Evolutionary conservation across 768 basidiomycete species (phyloP).

Genomic region (Botryobasidium botryosum): DNA sequence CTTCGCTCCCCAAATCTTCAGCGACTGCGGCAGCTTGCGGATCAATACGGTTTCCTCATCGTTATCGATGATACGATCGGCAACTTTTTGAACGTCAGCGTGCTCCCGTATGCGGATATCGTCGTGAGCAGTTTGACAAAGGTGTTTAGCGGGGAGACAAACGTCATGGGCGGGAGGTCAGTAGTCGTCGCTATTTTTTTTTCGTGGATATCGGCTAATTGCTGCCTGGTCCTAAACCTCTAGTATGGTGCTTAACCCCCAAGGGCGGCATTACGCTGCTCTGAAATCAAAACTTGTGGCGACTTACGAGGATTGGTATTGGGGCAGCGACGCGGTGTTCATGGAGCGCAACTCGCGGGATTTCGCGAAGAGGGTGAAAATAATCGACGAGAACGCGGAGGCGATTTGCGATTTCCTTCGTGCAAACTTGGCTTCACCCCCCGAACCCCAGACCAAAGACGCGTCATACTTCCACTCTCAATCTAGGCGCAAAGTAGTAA

Average conservation of each 20-base stretch:
- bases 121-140: slow-evolving; percentile 87
- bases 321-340: slow-evolving; percentile 80
- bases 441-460: slow-evolving; percentile 11
- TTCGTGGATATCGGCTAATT: too few relatives aligned
- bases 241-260: slow-evolving; percentile 80
- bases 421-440: slow-evolving; percentile 28
- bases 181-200: slow-evolving; percentile 13
- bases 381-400: slow-evolving; percentile 71
- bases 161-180: slow-evolving; percentile 96
- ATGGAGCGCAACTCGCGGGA: slow-evolving; percentile 98
- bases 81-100: slow-evolving; percentile 85
- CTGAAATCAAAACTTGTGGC: slow-evolving; percentile 44
- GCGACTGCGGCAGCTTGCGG: slow-evolving; percentile 59
- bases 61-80: slow-evolving; percentile 92
- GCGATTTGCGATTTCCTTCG: slow-evolving; percentile 65
- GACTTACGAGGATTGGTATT: slow-evolving; percentile 73
- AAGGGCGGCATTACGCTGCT: slow-evolving; percentile 42
- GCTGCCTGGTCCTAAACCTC: not conserved
- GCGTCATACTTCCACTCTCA: too few relatives aligned
- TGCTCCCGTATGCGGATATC: slow-evolving; percentile 71
- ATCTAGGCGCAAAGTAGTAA: slow-evolving; percentile 42
- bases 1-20: slow-evolving; percentile 68
- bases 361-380: slow-evolving; percentile 54
- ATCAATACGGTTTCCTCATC: slow-evolving; percentile 74
- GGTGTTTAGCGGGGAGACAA: slow-evolving; percentile 84